Base-by-base conservation (phyloP, 2,329 filamentous ascomycete species). In the Rhinocladiella mackenziei region DNA sequence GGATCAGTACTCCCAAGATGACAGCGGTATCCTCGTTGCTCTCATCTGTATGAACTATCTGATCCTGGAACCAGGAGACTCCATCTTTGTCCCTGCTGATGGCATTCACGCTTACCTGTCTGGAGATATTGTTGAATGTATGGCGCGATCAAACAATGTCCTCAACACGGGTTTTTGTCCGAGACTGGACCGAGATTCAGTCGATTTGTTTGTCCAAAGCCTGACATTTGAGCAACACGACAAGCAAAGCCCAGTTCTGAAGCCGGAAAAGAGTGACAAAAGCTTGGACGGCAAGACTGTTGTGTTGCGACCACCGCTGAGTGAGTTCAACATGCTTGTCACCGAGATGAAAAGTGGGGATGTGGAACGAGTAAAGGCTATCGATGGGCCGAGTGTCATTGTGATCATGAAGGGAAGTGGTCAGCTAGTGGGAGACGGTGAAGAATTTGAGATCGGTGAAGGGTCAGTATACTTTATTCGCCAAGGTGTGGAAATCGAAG, bases 111-210 rank as follows among this genome's bases (percentile, higher is more conserved):
- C 83, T 0, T 88, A 86, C 58, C 68, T 88, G 0, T 74, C 75
- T 3, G 84, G 84, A 2, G 79, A 87, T 59, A 86, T 88, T 39
- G 78, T 88, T 55, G 84, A 88, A 62, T 87, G 83, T 64, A 88
- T 88, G 84, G 84, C 84, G 1, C 75, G 83, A 5, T 80, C 75
- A 14, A 81, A 88, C 67, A 86, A 87, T 45, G 83, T 89, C 2
- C 70, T 89, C 37, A 86, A 85, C 62, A 79, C 77, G 0, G 84
- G 84, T 0, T 86, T 89, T 68, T 88, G 83, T 54, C 83, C 84
- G 0, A 70, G 71, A 1, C 75, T 78, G 0, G 78, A 85, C 34
- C 72, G 82, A 9, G 75, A 85, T 57, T 78, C 71, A 31, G 69
- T 81, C 17, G 80, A 85, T 13, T 60, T 81, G 19, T 88, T 89